Percentiles rank a stretch among this genome's conserved stretches.
These are phyloP conservation scores for Prunus salicina DNA, from an alignment of 306 rosid genomes.

Conservation along the genomic window DNA sequence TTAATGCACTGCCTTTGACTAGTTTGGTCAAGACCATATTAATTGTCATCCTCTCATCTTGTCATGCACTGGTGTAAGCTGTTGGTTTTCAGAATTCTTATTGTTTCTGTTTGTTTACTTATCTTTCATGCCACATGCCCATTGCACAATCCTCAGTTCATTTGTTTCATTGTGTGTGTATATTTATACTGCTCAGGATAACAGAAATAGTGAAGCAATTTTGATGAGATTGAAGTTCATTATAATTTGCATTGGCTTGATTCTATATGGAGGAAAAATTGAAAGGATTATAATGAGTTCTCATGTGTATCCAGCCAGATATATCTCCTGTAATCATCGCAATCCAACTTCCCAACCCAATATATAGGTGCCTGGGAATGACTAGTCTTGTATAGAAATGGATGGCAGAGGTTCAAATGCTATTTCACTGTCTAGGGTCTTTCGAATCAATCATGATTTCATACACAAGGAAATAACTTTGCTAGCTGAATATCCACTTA, in stretches of 20 bases:
- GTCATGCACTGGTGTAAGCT: neutral
- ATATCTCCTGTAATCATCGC: neutral
- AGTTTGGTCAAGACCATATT: neutral
- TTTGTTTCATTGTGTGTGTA: neutral
- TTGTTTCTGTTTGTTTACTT: too few species aligned
- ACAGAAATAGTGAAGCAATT: too few species aligned
- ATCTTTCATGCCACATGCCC: too few species aligned
- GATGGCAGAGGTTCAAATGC: neutral
- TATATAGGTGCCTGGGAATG: neutral
- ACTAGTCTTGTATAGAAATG: neutral
- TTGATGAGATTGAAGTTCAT: neutral
- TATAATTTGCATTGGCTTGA: neutral
- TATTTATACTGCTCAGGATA: neutral
- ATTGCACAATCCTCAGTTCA: too few species aligned
- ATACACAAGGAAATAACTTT: neutral
- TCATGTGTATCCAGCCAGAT: neutral
- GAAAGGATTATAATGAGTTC: neutral
- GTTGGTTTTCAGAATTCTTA: neutral
- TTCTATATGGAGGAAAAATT: neutral
- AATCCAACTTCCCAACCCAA: neutral
- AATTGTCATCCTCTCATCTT: neutral
- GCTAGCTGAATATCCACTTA: conserved; percentile 12
- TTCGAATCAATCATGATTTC: neutral
- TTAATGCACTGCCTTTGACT: neutral
- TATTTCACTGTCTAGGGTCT: neutral